Conservation (phyloP, 2,329 filamentous ascomycete species). For the Botrytis galanthina region DNA sequence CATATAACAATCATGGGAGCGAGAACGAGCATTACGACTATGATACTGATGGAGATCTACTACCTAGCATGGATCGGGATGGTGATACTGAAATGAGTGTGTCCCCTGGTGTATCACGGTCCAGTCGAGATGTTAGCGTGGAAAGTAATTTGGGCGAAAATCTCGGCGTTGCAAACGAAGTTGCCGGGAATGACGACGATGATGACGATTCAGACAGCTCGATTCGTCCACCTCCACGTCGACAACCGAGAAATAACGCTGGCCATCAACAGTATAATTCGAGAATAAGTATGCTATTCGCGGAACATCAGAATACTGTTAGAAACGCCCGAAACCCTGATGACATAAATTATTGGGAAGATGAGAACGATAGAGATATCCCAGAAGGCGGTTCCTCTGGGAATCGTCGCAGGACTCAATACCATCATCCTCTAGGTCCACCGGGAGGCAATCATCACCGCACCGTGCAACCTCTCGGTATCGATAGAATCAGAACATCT, state of each 20-base stretch:
- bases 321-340: conserved; percentile 10
- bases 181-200: conserved; percentile 33
- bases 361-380: conserved; percentile 1
- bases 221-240: conserved; percentile 30
- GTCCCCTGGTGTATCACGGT: conserved; percentile 28
- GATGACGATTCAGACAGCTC: conserved; percentile 34
- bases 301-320: conserved; percentile 33
- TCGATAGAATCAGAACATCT: conserved; percentile 31
- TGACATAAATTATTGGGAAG: conserved; percentile 15
- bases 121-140: conserved; percentile 20
- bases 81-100: conserved; percentile 41
- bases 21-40: conserved; percentile 17
- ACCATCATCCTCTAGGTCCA: neutral
- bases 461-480: conserved; percentile 24
- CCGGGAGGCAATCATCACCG: conserved; percentile 19
- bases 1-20: neutral
- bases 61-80: conserved; percentile 34
- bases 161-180: conserved; percentile 31
- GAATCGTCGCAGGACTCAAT: conserved; percentile 10
- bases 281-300: conserved; percentile 37
- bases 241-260: conserved; percentile 26
- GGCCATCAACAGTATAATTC: conserved; percentile 33
- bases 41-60: conserved; percentile 29
- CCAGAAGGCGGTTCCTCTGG: conserved; percentile 16
- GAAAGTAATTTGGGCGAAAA: conserved; percentile 23